These are phyloP conservation scores for Umbelopsis isabellina DNA, from an alignment of 192 early-diverging fungal species.

Conservation along the genomic window DNA sequence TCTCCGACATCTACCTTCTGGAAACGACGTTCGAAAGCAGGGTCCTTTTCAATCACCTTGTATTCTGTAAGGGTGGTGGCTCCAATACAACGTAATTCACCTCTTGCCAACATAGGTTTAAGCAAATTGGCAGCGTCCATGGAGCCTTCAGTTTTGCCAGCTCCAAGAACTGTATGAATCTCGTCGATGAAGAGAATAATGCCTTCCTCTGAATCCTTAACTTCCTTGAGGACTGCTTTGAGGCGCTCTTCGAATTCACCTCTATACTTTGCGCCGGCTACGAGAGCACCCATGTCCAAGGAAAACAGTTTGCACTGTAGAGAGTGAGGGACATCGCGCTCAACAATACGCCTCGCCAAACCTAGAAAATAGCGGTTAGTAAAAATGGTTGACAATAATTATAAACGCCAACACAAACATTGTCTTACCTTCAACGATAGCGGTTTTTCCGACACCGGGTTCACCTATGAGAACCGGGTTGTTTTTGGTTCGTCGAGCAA, in stretches of 20 bases:
- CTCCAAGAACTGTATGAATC: conserved; percentile 93
- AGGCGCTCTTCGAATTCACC: conserved; percentile 99
- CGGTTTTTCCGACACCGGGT: conserved; percentile 82
- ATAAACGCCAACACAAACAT: too few relatives aligned
- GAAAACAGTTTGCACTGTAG: conserved; percentile 84
- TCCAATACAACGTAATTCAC: conserved; percentile 94
- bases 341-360: conserved; percentile 91
- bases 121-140: conserved; percentile 98
- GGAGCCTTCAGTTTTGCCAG: conserved; percentile 86
- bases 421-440: conserved; percentile 77
- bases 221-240: conserved; percentile 95
- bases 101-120: conserved; percentile 98
- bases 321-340: conserved; percentile 88
- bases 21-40: conserved; percentile 78
- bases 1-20: conserved; percentile 75
- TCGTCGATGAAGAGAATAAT: conserved; percentile 99
- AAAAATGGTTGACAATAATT: not conserved
- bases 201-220: conserved; percentile 84
- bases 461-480: conserved; percentile 79
- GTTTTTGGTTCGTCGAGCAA: conserved; percentile 80
- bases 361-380: conserved; percentile 30
- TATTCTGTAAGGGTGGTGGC: conserved; percentile 97
- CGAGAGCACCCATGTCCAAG: conserved; percentile 94
- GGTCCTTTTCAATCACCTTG: conserved; percentile 86
- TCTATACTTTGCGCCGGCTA: conserved; percentile 94